Conservation (phyloP, 2,329 filamentous ascomycete genomes). For the Onygenales sp. region DNA sequence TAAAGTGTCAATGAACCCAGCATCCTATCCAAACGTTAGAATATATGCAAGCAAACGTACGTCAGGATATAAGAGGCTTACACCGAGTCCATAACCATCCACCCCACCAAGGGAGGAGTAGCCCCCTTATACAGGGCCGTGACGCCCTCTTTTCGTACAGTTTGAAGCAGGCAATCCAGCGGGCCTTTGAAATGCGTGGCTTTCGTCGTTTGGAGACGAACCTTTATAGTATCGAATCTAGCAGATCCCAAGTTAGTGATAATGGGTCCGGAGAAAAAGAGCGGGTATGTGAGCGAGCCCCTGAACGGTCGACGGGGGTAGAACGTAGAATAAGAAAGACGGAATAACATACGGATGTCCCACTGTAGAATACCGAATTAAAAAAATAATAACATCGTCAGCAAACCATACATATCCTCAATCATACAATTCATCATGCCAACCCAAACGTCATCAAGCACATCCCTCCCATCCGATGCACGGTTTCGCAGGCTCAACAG, state of each 20-base stretch:
- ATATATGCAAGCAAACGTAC: not conserved
- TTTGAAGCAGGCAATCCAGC: slow-evolving; percentile 74
- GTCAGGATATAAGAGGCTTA: slow-evolving; percentile 19
- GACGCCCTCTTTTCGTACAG: slow-evolving; percentile 75
- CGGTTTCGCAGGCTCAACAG: too few relatives aligned
- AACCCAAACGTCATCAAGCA: too few relatives aligned
- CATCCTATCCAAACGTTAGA: slow-evolving; percentile 46
- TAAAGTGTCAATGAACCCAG: slow-evolving; percentile 86
- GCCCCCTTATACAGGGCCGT: slow-evolving; percentile 88
- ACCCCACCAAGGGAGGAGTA: slow-evolving; percentile 82
- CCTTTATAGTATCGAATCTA: slow-evolving; percentile 93
- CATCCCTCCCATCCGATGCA: too few relatives aligned
- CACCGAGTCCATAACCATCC: slow-evolving; percentile 95
- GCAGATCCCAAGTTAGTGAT: not conserved
- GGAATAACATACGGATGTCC: slow-evolving; percentile 47
- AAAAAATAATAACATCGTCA: slow-evolving; percentile 5
- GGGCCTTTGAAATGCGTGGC: slow-evolving; percentile 72
- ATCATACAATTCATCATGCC: not conserved
- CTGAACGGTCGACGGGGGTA: not conserved
- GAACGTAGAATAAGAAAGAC: not conserved
- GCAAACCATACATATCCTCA: not conserved
- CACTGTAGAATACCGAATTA: slow-evolving; percentile 26
- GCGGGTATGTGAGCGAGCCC: not conserved
- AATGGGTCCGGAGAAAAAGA: not conserved
- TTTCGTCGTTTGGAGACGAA: slow-evolving; percentile 81